Evolutionary conservation across 2,329 filamentous ascomycete species (phyloP).

Genomic region (Fonsecaea pugnacius): DNA sequence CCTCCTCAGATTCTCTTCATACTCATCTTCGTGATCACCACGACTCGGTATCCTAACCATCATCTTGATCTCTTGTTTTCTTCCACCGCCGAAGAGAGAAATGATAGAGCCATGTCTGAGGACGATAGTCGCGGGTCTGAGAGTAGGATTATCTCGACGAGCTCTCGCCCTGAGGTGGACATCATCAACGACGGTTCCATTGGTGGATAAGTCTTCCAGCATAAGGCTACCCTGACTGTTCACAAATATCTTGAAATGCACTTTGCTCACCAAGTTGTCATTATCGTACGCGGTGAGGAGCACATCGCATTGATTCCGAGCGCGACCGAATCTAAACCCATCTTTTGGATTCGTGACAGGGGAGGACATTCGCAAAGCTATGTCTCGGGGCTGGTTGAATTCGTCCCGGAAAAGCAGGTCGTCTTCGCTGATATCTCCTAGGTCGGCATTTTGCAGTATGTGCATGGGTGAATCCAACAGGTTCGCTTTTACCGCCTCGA

Average conservation of each 20-base stretch:
- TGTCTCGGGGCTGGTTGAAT: conserved; percentile 54
- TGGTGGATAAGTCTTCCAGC: conserved; percentile 94
- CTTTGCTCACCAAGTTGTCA: conserved; percentile 79
- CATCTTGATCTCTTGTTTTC: conserved; percentile 72
- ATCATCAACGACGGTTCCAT: conserved; percentile 85
- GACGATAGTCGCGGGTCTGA: conserved; percentile 59
- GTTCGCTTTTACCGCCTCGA: conserved; percentile 68
- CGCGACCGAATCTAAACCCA: conserved; percentile 88
- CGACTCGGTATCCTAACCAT: conserved; percentile 81
- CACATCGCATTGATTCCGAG: conserved; percentile 71
- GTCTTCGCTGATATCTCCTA: conserved; percentile 49
- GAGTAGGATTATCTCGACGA: conserved; percentile 23
- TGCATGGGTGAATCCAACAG: conserved; percentile 60
- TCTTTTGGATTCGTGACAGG: conserved; percentile 67
- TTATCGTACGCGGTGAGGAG: conserved; percentile 70
- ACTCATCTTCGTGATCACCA: conserved; percentile 70
- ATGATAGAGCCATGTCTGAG: conserved; percentile 75
- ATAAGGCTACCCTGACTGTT: conserved; percentile 86
- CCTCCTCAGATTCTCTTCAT: conserved; percentile 68
- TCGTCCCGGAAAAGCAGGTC: conserved; percentile 43
- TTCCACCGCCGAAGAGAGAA: conserved; percentile 60
- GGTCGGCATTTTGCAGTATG: conserved; percentile 59
- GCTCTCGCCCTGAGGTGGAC: conserved; percentile 60
- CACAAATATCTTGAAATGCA: conserved; percentile 93
- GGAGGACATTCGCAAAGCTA: conserved; percentile 81